Percentiles rank a stretch among this genome's conserved stretches.
These are phyloP conservation scores for Metschnikowia chrysomelidarum DNA, from an alignment of 805 yeast genomes.

Conservation along the genomic window DNA sequence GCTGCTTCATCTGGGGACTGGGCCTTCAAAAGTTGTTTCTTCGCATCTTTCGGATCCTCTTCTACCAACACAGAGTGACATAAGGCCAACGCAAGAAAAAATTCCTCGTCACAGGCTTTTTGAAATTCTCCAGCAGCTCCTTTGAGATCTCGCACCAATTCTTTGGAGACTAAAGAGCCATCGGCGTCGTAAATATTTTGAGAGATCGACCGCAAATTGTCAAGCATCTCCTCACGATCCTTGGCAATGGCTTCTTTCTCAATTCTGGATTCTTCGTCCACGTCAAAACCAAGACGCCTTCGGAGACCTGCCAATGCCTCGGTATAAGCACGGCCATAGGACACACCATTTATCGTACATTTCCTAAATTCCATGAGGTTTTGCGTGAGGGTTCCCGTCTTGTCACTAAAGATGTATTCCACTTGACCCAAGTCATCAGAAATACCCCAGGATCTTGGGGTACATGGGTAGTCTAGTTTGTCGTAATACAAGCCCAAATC, in stretches of 20 bases:
- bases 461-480: constrained; percentile 68
- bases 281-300: constrained; percentile 63
- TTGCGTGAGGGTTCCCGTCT: constrained; percentile 82
- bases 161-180: constrained; percentile 66
- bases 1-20: constrained; percentile 91
- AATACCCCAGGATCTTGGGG: constrained; percentile 80
- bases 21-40: constrained; percentile 58
- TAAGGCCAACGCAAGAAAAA: constrained; percentile 71
- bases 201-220: constrained; percentile 20
- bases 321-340: constrained; percentile 75
- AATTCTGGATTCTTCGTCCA: constrained; percentile 43
- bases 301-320: constrained; percentile 74
- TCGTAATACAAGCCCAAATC: constrained; percentile 71
- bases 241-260: constrained; percentile 54
- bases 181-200: constrained; percentile 48
- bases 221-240: constrained; percentile 62
- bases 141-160: constrained; percentile 59
- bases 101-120: constrained; percentile 61
- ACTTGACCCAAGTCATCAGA: constrained; percentile 84
- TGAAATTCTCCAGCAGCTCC: constrained; percentile 52
- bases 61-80: constrained; percentile 81
- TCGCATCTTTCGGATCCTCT: constrained; percentile 58
- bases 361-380: constrained; percentile 81
- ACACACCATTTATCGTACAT: constrained; percentile 63
- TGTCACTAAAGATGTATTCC: constrained; percentile 78